Conservation (phyloP, 2,329 filamentous ascomycete species). For the Colletotrichum tanaceti region DNA sequence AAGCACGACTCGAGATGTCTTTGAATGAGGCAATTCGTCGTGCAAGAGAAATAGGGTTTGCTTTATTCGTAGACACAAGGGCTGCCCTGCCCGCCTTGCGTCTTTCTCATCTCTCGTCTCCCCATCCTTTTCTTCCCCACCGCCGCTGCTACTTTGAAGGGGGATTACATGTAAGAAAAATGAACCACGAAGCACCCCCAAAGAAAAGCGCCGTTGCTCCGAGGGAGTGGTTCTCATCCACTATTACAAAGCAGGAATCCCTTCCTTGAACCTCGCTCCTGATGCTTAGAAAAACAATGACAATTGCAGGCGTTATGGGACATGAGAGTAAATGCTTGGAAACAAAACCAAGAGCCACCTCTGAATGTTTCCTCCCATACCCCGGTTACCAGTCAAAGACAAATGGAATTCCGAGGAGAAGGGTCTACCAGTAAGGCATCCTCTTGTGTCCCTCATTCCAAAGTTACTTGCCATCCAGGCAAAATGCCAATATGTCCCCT, state of each 20-base stretch:
- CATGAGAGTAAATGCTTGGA: neutral
- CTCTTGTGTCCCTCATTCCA: neutral
- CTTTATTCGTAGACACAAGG: neutral
- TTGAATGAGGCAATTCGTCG: too few species aligned
- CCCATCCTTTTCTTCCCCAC: neutral
- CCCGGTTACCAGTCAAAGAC: conserved; percentile 21
- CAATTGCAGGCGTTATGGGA: conserved; percentile 14
- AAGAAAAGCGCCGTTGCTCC: conserved; percentile 9
- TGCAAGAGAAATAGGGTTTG: neutral
- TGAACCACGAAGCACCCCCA: neutral
- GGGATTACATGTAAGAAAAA: neutral
- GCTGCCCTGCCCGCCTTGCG: neutral
- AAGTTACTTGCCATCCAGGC: neutral
- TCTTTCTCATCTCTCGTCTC: neutral
- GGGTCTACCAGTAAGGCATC: conserved; percentile 2
- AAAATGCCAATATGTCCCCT: neutral
- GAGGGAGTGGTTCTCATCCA: conserved; percentile 9
- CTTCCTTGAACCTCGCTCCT: conserved; percentile 18
- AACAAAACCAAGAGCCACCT: neutral
- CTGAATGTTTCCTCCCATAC: neutral
- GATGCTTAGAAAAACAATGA: conserved; percentile 24
- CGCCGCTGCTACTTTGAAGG: neutral
- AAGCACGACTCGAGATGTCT: neutral
- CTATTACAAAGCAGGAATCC: conserved; percentile 12
- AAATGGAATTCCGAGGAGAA: conserved; percentile 10